Evolutionary conservation across 1,284 basidiomycete species (phyloP), one percentile per base, ranked within the genome.

Genomic region (Cryptococcus sp.): DNA sequence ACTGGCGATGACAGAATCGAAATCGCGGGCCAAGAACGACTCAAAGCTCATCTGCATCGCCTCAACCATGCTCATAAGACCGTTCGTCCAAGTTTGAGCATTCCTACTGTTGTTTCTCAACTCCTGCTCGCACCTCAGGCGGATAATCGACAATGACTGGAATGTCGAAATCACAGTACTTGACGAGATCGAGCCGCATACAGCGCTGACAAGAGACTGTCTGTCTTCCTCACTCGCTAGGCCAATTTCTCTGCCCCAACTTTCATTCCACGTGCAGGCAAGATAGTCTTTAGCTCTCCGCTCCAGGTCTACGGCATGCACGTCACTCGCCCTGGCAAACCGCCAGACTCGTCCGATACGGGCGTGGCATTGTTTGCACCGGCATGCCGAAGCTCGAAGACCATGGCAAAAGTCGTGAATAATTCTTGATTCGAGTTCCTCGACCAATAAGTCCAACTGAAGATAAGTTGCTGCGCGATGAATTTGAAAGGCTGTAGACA

Each of bases 401-500:
- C 91, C 91, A 70, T 94, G 91, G 67, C 88, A 84, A 85, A 94
- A 93, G 71, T 92, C 89, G 67, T 88, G 84, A 17, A 90, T 85
- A 63, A 92, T 85, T 55, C 89, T 84, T 0, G 90, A 86, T 68
- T 92, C 89, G 37, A 89, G 82, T 72, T 96, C 92, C 58, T 84
- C 82, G 58, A 87, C 84, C 5, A 97, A 84, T 0, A 86, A 78
- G n/a, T 86, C 80, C 43, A 98, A 81, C 49, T 84, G 83, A 43
- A 98, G 87, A 76, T 94, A 97, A 19, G 83, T 81, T 3, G 93
- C 88, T 0, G 91, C 87, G 29, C 87, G 86, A 78, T 93, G 86
- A 67, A 98, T 91, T 59, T 89, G 85, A 73, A 98, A 92, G 0
- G 91, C 90, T 16, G 93, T 98, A 47, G 87, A 83, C 59, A 98